A percentile compares a stretch with the other conserved stretches of the same genome.
Evolutionary conservation across 768 basidiomycete species (phyloP).

Genomic region (Lactarius pseudohatsudake): DNA sequence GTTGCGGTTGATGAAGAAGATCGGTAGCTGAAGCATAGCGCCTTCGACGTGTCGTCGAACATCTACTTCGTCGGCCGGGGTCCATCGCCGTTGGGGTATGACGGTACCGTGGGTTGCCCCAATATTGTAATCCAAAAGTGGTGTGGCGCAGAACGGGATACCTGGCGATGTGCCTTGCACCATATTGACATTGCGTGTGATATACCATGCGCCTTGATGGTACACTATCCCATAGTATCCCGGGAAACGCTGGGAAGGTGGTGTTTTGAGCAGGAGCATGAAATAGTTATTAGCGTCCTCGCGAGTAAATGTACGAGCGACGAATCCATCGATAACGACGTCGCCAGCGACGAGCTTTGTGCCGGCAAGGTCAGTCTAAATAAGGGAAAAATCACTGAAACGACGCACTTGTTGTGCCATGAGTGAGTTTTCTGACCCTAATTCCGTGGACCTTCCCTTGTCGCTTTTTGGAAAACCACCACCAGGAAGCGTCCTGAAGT

Average conservation of each 20-base stretch:
- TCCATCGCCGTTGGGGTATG: not conserved
- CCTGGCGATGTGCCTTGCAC: not conserved
- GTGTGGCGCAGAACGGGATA: not conserved
- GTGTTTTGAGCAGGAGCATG: conserved; percentile 4
- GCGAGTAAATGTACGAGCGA: conserved; percentile 1
- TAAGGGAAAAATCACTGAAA: too few species aligned
- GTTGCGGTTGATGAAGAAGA: not conserved
- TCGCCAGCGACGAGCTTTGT: not conserved
- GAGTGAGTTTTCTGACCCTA: too few species aligned
- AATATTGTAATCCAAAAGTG: conserved; percentile 2
- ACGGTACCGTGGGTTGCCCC: not conserved
- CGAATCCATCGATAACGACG: conserved; percentile 7
- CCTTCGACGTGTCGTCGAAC: not conserved
- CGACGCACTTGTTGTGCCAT: too few species aligned
- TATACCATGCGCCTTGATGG: conserved; percentile 5
- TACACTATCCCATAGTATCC: not conserved
- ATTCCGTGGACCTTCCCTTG: too few species aligned
- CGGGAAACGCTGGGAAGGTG: not conserved
- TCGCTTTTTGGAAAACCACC: too few species aligned
- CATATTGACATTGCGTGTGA: not conserved
- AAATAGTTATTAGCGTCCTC: conserved; percentile 10
- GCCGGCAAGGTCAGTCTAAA: too few species aligned
- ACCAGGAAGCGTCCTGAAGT: too few species aligned
- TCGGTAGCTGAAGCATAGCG: not conserved
- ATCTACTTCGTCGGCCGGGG: not conserved